Evolutionary conservation across 2,329 filamentous ascomycete species (phyloP).

Genomic region (Lachnellula hyalina): DNA sequence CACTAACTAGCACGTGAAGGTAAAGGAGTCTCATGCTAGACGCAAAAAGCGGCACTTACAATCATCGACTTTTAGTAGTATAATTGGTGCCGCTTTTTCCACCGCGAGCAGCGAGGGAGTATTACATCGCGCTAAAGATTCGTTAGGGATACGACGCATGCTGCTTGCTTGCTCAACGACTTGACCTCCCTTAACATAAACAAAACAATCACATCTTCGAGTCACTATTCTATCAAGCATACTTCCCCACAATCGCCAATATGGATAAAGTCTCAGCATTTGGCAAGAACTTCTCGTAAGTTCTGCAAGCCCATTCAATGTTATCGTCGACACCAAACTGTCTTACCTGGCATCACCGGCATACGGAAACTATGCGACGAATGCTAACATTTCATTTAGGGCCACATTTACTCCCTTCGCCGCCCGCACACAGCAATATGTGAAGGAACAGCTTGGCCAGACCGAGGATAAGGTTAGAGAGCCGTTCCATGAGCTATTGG

Average conservation of each 20-base stretch:
- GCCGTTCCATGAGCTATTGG: not conserved
- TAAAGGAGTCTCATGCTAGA: too few species aligned
- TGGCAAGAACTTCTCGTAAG: constrained; percentile 65
- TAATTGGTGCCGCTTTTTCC: not conserved
- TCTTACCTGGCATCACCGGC: constrained; percentile 10
- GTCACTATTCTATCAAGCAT: constrained; percentile 10
- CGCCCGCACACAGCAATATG: constrained; percentile 90
- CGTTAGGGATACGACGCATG: not conserved
- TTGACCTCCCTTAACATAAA: constrained; percentile 10
- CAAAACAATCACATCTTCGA: constrained; percentile 5
- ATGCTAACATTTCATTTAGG: constrained; percentile 51
- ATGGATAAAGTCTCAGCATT: constrained; percentile 69
- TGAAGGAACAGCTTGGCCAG: constrained; percentile 95
- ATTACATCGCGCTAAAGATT: not conserved
- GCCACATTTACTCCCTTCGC: constrained; percentile 88
- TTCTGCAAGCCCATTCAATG: constrained; percentile 10
- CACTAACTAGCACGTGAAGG: too few species aligned
- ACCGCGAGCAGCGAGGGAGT: not conserved
- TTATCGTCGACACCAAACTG: constrained; percentile 3
- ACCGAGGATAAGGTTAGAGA: constrained; percentile 77
- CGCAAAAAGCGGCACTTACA: too few species aligned
- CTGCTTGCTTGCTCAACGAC: not conserved
- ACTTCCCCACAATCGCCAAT: constrained; percentile 10
- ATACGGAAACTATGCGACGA: constrained; percentile 29
- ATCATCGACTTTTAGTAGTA: too few species aligned